Percentiles rank a stretch among this genome's conserved stretches.
Evolutionary conservation across 2,329 filamentous ascomycete species (phyloP).

Genomic region (Ophiobolus disseminans): DNA sequence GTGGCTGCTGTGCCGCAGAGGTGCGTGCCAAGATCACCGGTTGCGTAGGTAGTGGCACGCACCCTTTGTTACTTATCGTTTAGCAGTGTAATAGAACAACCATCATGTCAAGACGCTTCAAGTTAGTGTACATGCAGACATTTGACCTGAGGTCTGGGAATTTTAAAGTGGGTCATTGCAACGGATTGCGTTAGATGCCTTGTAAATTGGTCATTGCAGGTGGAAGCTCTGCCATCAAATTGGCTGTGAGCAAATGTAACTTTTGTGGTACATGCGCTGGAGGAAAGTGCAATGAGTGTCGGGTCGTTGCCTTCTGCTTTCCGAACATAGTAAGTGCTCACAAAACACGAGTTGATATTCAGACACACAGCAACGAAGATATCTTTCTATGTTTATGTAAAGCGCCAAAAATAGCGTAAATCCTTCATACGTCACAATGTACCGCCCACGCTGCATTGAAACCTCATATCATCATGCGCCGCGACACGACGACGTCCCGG

Average conservation of each 20-base stretch:
- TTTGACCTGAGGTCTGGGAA: too few relatives aligned
- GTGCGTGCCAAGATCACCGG: conserved; percentile 1
- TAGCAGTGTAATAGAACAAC: background rate
- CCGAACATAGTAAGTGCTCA: too few relatives aligned
- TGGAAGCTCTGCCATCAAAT: too few relatives aligned
- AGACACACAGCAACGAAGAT: background rate
- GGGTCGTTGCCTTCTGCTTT: too few relatives aligned
- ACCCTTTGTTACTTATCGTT: background rate
- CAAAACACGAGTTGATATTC: too few relatives aligned
- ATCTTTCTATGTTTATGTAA: conserved; percentile 9
- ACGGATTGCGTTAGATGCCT: too few relatives aligned
- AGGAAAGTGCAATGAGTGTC: background rate
- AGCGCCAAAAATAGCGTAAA: conserved; percentile 3
- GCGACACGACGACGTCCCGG: conserved; percentile 1
- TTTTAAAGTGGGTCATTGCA: too few relatives aligned
- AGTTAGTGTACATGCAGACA: too few relatives aligned
- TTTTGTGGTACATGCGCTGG: background rate
- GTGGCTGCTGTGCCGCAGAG: conserved; percentile 10
- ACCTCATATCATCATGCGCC: conserved; percentile 10
- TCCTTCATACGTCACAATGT: conserved; percentile 5
- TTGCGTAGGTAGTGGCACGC: background rate
- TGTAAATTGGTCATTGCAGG: too few relatives aligned
- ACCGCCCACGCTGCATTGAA: conserved; percentile 11
- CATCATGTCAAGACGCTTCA: background rate
- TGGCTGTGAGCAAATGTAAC: too few relatives aligned